Evolutionary conservation across 2,329 filamentous ascomycete species (phyloP), one percentile per base, ranked within the genome.

Genomic region (Fusarium sp.): DNA sequence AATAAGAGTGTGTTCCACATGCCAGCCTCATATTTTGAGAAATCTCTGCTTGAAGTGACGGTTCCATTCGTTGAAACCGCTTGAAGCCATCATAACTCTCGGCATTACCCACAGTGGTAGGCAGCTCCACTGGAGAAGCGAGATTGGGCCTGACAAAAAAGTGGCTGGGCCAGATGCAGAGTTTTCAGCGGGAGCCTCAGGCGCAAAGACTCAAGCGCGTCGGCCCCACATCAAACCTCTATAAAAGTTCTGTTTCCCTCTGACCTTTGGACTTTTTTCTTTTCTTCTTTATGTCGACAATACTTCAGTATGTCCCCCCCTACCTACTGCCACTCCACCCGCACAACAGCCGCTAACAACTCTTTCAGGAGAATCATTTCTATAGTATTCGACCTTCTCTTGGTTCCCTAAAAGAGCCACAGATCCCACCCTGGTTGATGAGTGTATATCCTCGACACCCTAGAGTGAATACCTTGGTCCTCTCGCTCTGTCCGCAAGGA

Each of bases 371-470:
- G 92, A 94, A 95, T 95, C 92, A 93, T 92, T 96, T 97, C 92
- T 97, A 94, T 94, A 97, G 93, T 94, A 90, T 87, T 92, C 89
- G 89, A 94, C 91, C 87, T 86, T 87, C 89, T 93, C 92, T 96
- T 91, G 93, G 89, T 91, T 95, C 88, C 89, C 89, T 87, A 94
- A 87, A 91, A 86, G 86, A 97, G 94, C 92, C 88, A 93, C 91
- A 95, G 91, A 93, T 88, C 89, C 89, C 88, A 95, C 90, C 71
- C 71, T 73, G 71, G 71, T 73, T 73, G 71, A 73, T 73, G 71
- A 73, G 35, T 82, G 76, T 76, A 92, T 87, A 90, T 92, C 92
- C 91, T 92, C 92, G 89, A 86, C 86, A 83, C 90, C 71, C 71
- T 71, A 73, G 71, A 73, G 71, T 73, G 71, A 73, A 73, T 73